Evolutionary conservation across 441 rosid genomes (phyloP).

Genomic region (Eugenia klotzschiana): DNA sequence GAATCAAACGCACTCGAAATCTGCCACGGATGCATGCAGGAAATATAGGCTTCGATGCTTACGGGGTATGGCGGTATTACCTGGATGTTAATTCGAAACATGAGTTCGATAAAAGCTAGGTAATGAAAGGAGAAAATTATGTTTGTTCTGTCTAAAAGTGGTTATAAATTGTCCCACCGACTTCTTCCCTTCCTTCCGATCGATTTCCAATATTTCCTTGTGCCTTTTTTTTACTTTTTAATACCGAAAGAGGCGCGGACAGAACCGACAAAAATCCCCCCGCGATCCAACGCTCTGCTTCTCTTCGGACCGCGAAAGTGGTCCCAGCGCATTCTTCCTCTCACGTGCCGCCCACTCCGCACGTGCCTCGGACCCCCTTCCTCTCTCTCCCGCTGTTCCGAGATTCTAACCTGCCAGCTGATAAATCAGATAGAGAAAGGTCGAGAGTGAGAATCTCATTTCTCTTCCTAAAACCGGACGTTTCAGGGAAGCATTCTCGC

Average conservation of each 20-base stretch:
- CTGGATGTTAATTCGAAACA: background rate
- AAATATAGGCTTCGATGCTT: background rate
- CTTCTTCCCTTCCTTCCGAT: background rate
- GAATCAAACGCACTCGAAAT: no score
- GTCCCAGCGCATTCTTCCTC: background rate
- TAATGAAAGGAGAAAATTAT: background rate
- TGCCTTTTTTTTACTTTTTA: rapidly evolving
- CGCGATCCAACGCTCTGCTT: background rate
- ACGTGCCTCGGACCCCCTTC: background rate
- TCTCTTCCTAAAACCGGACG: background rate
- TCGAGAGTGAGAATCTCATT: background rate
- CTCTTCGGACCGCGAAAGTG: background rate
- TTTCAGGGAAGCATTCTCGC: background rate
- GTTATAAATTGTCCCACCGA: background rate
- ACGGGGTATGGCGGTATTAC: background rate
- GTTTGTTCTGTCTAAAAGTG: background rate
- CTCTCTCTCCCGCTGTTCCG: background rate
- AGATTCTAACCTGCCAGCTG: background rate
- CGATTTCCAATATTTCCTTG: background rate
- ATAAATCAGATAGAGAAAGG: background rate
- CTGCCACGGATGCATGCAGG: background rate
- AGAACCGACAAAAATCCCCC: background rate
- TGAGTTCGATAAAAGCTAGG: background rate
- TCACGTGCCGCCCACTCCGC: background rate
- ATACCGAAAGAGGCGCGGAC: background rate